Conservation (phyloP, 441 rosid genomes). For the Brassica balearica region DNA sequence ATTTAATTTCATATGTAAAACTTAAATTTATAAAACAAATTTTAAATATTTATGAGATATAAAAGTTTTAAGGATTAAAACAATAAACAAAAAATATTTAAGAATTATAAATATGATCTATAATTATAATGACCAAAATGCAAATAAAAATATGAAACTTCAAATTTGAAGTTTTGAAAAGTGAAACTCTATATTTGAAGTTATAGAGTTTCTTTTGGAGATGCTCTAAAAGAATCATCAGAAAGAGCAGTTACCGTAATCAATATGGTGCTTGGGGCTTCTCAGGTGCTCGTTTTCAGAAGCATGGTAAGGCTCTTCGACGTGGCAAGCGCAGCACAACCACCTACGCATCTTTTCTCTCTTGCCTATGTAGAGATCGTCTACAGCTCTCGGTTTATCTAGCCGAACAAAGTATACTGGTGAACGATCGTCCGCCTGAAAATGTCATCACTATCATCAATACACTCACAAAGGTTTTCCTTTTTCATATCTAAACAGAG, state of each 20-base stretch:
- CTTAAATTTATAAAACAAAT: too few relatives aligned
- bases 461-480: background rate
- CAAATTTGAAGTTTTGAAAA: too few relatives aligned
- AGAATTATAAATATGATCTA: too few relatives aligned
- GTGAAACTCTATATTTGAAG: too few relatives aligned
- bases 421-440: slow-evolving; percentile 58
- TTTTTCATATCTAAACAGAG: slow-evolving; percentile 12
- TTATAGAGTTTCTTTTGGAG: too few relatives aligned
- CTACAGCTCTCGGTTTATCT: slow-evolving; percentile 52
- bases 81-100: too few relatives aligned
- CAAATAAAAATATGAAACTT: too few relatives aligned
- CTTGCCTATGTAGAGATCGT: slow-evolving; percentile 57
- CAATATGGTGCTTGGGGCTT: slow-evolving; percentile 53
- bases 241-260: slow-evolving; percentile 46
- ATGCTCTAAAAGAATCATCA: too few relatives aligned
- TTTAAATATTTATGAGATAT: too few relatives aligned
- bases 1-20: too few relatives aligned
- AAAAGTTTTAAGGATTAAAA: too few relatives aligned
- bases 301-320: slow-evolving; percentile 62
- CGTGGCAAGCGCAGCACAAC: slow-evolving; percentile 77
- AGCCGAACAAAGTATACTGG: slow-evolving; percentile 52
- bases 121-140: too few relatives aligned
- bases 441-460: slow-evolving; percentile 25
- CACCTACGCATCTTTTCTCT: slow-evolving; percentile 77
- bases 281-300: slow-evolving; percentile 58